Base-by-base conservation (phyloP, 1,284 basidiomycete species). In the Ganoderma leucocontextum region DNA sequence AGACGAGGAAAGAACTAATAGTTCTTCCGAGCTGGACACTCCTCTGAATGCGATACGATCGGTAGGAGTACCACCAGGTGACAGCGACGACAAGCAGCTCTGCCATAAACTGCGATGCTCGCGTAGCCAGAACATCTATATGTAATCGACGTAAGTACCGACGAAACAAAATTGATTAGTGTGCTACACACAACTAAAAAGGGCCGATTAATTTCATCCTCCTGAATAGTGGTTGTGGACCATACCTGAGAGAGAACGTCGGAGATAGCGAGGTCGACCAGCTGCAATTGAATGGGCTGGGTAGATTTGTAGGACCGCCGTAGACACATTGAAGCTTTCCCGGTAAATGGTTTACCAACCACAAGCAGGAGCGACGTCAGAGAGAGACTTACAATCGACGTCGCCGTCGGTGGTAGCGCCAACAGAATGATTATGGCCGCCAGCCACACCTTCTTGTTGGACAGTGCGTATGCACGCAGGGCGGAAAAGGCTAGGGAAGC, bases 1-100 rank as follows among this genome's bases (percentile, higher is more conserved):
- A 55, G 15, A 55, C 2, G 7, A 55, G 53, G 6, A 55, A 2
- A 55, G 53, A 55, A 19, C 53, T 55, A 10, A 55, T 17, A 1
- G 53, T 33, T 55, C 17, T 15, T 33, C 53, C 33, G 6, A 33
- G 15, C 19, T 7, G 17, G 19, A 33, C 6, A 5, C 53, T 29
- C 17, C 3, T 17, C 12, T 12, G 53, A 3, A 55, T 35, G 8
- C 29, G 15, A 12, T 55, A 55, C 8, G 53, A 55, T 8, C 35
- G 53, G 13, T 55, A 55, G 13, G 29, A 19, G 29, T 33, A 55
- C 53, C 53, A 55, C 53, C 53, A 55, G 15, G 53, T 55, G 17
- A 35, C 35, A 9, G 8, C 53, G 25, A 55, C 13, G 2, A 55
- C 53, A 10, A 55, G 53, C 15, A 35, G 17, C 29, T 55, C 53